phyloP scores from a whole-genome alignment of 306 rosid genomes.

The Casuarina cunninghamiana region DNA sequence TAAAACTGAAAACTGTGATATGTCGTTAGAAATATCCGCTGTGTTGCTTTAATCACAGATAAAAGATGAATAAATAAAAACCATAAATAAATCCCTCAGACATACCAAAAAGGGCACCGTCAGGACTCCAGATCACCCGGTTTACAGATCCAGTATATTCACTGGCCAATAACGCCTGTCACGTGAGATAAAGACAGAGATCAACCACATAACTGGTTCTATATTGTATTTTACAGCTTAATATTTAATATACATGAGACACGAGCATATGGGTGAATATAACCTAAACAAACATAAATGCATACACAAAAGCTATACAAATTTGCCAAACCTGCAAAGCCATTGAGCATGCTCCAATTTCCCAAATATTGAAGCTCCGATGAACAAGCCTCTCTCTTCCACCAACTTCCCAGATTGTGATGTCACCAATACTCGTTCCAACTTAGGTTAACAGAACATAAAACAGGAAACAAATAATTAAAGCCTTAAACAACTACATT shows the following conservation, averaged over 20 bases:
- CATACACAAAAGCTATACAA: no score
- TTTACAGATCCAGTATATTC: slow-evolving; percentile 79
- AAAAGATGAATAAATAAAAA: no score
- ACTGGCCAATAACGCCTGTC: slow-evolving; percentile 68
- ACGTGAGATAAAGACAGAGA: no score
- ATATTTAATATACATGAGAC: not conserved
- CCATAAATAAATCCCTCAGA: not conserved
- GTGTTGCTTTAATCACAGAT: not conserved
- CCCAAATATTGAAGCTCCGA: slow-evolving; percentile 83
- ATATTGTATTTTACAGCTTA: not conserved
- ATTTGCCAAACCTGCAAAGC: slow-evolving; percentile 62
- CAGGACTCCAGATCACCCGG: slow-evolving; percentile 97
- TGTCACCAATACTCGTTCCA: slow-evolving; percentile 89
- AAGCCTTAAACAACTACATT: not conserved
- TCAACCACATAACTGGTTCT: not conserved
- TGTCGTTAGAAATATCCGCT: not conserved
- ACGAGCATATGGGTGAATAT: not conserved
- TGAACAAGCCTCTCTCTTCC: slow-evolving; percentile 70
- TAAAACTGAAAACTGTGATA: not conserved
- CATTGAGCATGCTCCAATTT: slow-evolving; percentile 59
- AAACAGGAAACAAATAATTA: not conserved
- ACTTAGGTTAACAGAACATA: slow-evolving; percentile 41
- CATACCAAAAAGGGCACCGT: slow-evolving; percentile 84
- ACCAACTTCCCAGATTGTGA: slow-evolving; percentile 83
- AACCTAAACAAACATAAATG: no score